Base-by-base conservation (phyloP, 306 rosid species). In the Sechiopsis laciniata region DNA sequence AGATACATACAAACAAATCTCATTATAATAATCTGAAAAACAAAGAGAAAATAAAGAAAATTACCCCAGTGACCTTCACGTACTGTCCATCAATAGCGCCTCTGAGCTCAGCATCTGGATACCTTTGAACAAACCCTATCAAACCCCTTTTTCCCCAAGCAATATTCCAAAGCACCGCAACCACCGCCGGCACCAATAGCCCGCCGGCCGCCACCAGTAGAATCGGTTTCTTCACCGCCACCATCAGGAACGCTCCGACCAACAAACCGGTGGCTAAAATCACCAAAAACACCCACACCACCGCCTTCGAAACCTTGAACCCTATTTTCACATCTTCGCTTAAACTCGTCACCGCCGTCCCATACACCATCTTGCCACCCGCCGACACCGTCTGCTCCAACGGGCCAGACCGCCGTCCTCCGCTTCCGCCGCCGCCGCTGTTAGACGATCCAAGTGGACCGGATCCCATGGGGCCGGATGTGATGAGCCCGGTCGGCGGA, bases 51-150 rank as follows among this genome's bases (percentile, higher is more conserved):
- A 40, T 8, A 3, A 29, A 32, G 55, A 19, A 80, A 78, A 78
- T 81, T 92, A 92, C 99, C 99, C 99, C 99, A 0, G 99, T 94
- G 71, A 94, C 97, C 91, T 94, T 94, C 76, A 94, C 97, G 79
- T 84, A 94, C 80, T 94, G 97, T 75, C 99, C 99, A 83, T 89
- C 92, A 79, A 79, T 78, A 78, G 99, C 97, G 52, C 97, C 95
- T 78, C 99, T 89, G 52, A 94, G 91, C 81, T 91, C 96, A 71
- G 95, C 92, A 76, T 94, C 96, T 57, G 97, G 97, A 52, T 84
- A 85, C 77, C 95, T 85, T 72, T 78, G 82, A 16, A 91, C 91
- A 80, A 85, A 94, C 82, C 91, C 91, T 73, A 91, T 72, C 81
- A 94, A 76, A 78, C 92, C 95, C 75, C 77, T 75, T 79, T 83